Base-by-base conservation (phyloP, 2,329 filamentous ascomycete species). In the Talaromyces islandicus region DNA sequence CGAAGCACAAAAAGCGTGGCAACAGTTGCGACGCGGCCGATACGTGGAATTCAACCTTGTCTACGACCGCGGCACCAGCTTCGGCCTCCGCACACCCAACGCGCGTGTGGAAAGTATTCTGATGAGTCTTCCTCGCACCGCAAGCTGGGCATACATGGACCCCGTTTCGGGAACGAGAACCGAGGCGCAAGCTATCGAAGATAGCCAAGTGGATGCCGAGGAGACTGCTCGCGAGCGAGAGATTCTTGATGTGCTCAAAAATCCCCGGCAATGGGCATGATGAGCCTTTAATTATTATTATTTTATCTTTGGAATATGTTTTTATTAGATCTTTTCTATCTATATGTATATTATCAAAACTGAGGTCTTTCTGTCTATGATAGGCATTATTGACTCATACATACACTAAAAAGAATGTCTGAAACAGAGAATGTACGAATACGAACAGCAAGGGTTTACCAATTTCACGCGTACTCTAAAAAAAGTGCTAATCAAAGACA, bases 31-130 rank as follows among this genome's bases (percentile, higher is more conserved):
- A 55, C 82, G 94, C 65, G 94, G 94, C n/a, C 84, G 92, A 69
- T 99, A 99, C 73, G 94, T 99, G 64, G 94, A 99, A 77, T 99
- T 99, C 77, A 99, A 99, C 77, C 83, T 99, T 41, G 91, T 99
- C 59, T 92, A 99, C 77, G 94, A 99, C 78, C 86, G 94, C 27
- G 94, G 94, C 2, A 99, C 94, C 2, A 88, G 90, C 7, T 99
- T 99, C 75, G 94, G 94, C 1, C 79, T 99, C 64, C 94, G 94
- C 70, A 96, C 93, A 0, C 94, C 94, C 0, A 91, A 91, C 48
- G 89, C 92, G 6, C 84, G 94, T 63, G 87, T 99, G 2, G 94
- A 99, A 81, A 97, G 92, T 74, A 99, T 99, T 61, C 78, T 99
- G 66, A 97, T 99, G 92, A 97, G 91, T 76, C 78, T 99, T 73